Percentiles rank a stretch among this genome's conserved stretches.
Evolutionary conservation across 805 yeast genomes (phyloP).

Genomic region (Hanseniaspora lindneri): DNA sequence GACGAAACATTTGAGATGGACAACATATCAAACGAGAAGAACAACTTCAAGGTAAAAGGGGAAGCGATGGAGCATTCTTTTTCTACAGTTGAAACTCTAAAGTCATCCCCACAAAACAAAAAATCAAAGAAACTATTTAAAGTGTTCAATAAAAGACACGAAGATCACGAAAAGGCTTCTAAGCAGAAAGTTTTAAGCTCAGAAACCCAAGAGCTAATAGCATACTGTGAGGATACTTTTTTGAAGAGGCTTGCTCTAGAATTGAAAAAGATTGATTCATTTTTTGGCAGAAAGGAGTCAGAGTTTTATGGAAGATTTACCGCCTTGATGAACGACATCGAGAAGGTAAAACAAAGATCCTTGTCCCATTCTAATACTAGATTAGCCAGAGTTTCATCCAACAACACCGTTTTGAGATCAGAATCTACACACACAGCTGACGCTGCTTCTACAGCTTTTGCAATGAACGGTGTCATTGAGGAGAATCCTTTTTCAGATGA

Average conservation of each 20-base stretch:
- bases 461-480: slow-evolving; percentile 14
- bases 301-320: slow-evolving; percentile 38
- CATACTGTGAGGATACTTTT: slow-evolving; percentile 35
- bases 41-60: neutral
- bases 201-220: neutral
- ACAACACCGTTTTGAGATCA: slow-evolving; percentile 9
- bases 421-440: slow-evolving; percentile 16
- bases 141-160: slow-evolving; percentile 1
- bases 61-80: neutral
- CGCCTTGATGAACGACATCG: slow-evolving; percentile 38
- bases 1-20: slow-evolving; percentile 25
- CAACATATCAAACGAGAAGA: slow-evolving; percentile 16
- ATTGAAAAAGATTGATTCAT: slow-evolving; percentile 40
- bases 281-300: slow-evolving; percentile 38
- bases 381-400: slow-evolving; percentile 8
- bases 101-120: neutral
- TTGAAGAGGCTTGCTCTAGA: slow-evolving; percentile 38
- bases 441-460: slow-evolving; percentile 21
- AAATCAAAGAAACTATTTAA: neutral
- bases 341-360: slow-evolving; percentile 23
- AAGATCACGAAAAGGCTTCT: too few relatives aligned
- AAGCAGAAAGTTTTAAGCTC: too few relatives aligned
- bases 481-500: slow-evolving; percentile 15
- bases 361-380: slow-evolving; percentile 1
- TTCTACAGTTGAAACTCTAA: neutral